A percentile compares a stretch with the other conserved stretches of the same genome.
These are phyloP conservation scores for Musa schizocarpa DNA, from an alignment of 176 grass and related monocot genomes.

Conservation along the genomic window DNA sequence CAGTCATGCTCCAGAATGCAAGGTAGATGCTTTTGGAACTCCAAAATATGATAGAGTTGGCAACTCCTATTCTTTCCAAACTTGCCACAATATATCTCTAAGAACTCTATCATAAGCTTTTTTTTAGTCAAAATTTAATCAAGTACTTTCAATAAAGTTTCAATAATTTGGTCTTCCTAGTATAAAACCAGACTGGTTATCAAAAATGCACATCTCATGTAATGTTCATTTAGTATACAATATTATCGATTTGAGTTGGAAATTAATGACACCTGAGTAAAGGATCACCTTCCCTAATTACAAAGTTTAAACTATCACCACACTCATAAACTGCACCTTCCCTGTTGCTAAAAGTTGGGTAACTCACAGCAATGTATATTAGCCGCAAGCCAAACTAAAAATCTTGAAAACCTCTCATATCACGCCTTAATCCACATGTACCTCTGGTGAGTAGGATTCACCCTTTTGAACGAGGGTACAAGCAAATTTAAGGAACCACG, in stretches of 20 bases:
- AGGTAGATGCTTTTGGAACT: no score
- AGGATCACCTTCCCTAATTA: background rate
- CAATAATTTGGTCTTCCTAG: no score
- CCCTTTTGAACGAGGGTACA: background rate
- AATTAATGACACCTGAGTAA: background rate
- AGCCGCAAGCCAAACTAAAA: background rate
- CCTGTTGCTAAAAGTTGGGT: background rate
- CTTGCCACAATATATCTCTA: no score
- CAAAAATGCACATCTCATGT: background rate
- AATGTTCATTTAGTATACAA: no score
- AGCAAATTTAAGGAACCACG: background rate
- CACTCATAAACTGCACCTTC: background rate
- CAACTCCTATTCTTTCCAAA: no score
- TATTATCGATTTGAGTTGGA: no score
- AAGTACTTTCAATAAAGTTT: no score
- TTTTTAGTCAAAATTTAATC: no score
- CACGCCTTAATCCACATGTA: background rate
- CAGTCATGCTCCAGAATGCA: no score
- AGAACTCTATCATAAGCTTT: no score
- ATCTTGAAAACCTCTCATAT: background rate
- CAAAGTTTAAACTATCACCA: background rate
- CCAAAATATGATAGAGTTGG: no score
- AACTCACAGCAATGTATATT: background rate
- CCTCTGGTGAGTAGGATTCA: background rate
- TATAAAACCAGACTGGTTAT: background rate